phyloP scores from a whole-genome alignment of 176 grass and related monocot genomes.

The Eleusine coracana region DNA sequence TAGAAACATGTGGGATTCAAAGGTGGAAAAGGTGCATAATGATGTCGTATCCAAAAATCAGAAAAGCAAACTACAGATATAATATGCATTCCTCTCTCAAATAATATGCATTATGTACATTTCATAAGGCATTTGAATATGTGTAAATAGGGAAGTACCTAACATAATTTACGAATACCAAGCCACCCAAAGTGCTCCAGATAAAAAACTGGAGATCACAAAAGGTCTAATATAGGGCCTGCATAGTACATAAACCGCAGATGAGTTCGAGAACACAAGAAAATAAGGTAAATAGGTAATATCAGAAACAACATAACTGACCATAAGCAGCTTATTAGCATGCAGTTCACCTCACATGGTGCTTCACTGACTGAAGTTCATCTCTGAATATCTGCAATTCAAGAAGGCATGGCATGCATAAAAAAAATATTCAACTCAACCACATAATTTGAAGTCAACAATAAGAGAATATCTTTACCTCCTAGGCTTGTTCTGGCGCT shows the following conservation, averaged over 20 bases:
- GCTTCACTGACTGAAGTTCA: conserved; percentile 96
- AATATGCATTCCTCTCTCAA: neutral
- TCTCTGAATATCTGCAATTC: conserved; percentile 92
- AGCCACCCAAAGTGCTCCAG: conserved; percentile 59
- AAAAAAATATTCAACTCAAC: conserved; percentile 17
- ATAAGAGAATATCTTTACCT: conserved; percentile 52
- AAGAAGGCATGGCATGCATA: conserved; percentile 31
- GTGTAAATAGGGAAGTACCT: conserved; percentile 38
- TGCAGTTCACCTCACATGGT: conserved; percentile 42
- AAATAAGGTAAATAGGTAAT: conserved; percentile 10
- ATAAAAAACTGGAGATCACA: conserved; percentile 55
- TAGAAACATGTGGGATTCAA: neutral
- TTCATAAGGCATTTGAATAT: conserved; percentile 8
- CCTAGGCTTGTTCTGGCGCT: conserved; percentile 95
- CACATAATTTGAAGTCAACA: conserved; percentile 25
- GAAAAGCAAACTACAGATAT: neutral
- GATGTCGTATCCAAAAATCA: conserved; percentile 23
- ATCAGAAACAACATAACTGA: conserved; percentile 38
- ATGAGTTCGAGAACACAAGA: conserved; percentile 44
- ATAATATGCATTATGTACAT: neutral
- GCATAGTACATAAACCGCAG: conserved; percentile 34
- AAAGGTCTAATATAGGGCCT: conserved; percentile 50
- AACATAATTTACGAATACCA: conserved; percentile 53
- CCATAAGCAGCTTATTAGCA: conserved; percentile 54
- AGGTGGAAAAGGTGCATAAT: neutral